Conservation (phyloP, 345 rosid genomes). For the Garcia nutans region DNA sequence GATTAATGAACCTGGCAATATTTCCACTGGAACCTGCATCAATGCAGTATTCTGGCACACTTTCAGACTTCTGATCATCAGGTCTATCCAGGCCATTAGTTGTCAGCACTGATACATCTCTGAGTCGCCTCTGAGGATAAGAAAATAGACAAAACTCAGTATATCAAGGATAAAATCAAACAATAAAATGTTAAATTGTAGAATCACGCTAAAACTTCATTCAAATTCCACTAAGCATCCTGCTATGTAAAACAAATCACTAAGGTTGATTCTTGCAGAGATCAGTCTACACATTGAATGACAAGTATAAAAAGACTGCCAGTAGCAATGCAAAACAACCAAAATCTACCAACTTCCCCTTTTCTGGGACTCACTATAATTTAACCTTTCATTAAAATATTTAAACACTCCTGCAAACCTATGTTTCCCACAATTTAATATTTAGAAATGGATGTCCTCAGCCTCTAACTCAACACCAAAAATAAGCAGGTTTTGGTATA, state of each 20-base stretch:
- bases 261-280: neutral
- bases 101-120: slow-evolving; percentile 42
- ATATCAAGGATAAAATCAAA: neutral
- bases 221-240: neutral
- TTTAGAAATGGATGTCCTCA: too few species aligned
- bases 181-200: neutral
- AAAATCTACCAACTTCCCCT: neutral
- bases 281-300: neutral
- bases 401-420: too few species aligned
- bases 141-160: slow-evolving; percentile 5
- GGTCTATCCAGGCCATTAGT: slow-evolving; percentile 21
- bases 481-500: too few species aligned
- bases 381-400: too few species aligned
- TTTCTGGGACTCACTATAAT: neutral
- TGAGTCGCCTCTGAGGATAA: slow-evolving; percentile 57
- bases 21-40: slow-evolving; percentile 86
- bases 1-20: slow-evolving; percentile 85
- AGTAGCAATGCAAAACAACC: neutral
- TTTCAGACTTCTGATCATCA: slow-evolving; percentile 51
- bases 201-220: neutral
- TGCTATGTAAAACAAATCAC: neutral
- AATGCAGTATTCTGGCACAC: slow-evolving; percentile 78
- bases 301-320: neutral
- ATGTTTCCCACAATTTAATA: too few species aligned
- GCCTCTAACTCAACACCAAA: too few species aligned